A percentile compares a stretch with the other conserved stretches of the same genome.
Conservation (phyloP, 176 grass and related monocot genomes). For the Dendrocalamus sinicus region DNA sequence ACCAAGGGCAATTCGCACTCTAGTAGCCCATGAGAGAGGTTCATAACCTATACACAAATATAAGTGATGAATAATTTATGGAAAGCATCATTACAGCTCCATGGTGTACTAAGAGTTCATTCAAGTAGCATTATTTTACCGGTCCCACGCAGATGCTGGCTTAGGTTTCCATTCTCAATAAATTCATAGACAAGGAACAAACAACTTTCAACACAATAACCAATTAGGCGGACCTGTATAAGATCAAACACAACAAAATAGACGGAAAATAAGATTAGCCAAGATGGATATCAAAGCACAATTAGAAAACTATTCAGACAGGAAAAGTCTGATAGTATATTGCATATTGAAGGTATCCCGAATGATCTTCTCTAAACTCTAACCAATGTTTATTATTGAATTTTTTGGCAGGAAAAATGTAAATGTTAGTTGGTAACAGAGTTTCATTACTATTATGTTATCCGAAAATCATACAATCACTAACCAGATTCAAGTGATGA, state of each 20-base stretch:
- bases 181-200: slow-evolving; percentile 94
- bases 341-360: neutral
- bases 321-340: neutral
- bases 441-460: neutral
- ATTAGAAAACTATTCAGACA: neutral
- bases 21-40: slow-evolving; percentile 76
- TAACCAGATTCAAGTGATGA: slow-evolving; percentile 98
- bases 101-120: neutral
- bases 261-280: neutral
- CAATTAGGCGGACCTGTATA: slow-evolving; percentile 85
- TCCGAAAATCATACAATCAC: slow-evolving; percentile 12
- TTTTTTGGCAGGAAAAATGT: neutral
- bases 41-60: slow-evolving; percentile 53
- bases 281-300: neutral
- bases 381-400: neutral
- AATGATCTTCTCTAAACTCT: neutral
- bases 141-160: slow-evolving; percentile 75
- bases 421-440: neutral
- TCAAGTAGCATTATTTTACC: slow-evolving; percentile 60
- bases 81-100: slow-evolving; percentile 27
- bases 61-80: slow-evolving; percentile 34
- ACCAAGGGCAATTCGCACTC: slow-evolving; percentile 91
- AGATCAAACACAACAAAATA: neutral
- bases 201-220: slow-evolving; percentile 79
- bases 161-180: slow-evolving; percentile 95